Evolutionary conservation across 176 grass and related monocot genomes (phyloP).

Genomic region (Tillandsia leiboldiana): DNA sequence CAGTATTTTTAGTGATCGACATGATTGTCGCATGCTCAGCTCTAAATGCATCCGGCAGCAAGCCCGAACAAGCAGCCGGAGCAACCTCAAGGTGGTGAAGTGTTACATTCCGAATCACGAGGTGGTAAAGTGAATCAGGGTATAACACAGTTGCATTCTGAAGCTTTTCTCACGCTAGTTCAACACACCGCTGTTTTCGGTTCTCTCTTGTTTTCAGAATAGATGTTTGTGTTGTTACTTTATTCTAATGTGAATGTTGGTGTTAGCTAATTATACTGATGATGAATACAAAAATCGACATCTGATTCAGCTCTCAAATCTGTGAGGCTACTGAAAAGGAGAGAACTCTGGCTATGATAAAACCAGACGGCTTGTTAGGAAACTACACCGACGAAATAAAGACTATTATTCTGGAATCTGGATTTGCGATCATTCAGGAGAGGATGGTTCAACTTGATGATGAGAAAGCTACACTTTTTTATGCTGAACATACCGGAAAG

Average conservation of each 20-base stretch:
- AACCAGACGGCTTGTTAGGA: slow-evolving; percentile 64
- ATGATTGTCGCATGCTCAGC: too few species aligned
- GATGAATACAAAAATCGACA: neutral
- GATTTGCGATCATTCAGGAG: slow-evolving; percentile 58
- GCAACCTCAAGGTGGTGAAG: too few species aligned
- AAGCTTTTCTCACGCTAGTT: too few species aligned
- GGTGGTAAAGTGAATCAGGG: too few species aligned
- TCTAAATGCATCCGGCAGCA: too few species aligned
- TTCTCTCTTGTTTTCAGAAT: too few species aligned
- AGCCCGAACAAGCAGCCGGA: too few species aligned
- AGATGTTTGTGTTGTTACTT: too few species aligned
- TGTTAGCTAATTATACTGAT: neutral
- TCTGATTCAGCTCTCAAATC: slow-evolving; percentile 35
- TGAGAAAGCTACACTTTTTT: slow-evolving; percentile 51
- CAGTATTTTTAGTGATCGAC: too few species aligned
- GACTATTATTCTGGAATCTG: slow-evolving; percentile 41
- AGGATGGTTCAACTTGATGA: slow-evolving; percentile 33
- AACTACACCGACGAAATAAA: slow-evolving; percentile 58
- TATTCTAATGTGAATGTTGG: neutral
- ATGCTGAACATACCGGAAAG: slow-evolving; percentile 62
- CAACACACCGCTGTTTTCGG: too few species aligned
- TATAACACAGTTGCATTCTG: too few species aligned
- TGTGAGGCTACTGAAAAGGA: slow-evolving; percentile 31
- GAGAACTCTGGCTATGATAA: slow-evolving; percentile 78
- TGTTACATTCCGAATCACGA: too few species aligned